Evolutionary conservation across 805 yeast species (phyloP), one percentile per base, ranked within the genome.

Genomic region (Ogataea pini): DNA sequence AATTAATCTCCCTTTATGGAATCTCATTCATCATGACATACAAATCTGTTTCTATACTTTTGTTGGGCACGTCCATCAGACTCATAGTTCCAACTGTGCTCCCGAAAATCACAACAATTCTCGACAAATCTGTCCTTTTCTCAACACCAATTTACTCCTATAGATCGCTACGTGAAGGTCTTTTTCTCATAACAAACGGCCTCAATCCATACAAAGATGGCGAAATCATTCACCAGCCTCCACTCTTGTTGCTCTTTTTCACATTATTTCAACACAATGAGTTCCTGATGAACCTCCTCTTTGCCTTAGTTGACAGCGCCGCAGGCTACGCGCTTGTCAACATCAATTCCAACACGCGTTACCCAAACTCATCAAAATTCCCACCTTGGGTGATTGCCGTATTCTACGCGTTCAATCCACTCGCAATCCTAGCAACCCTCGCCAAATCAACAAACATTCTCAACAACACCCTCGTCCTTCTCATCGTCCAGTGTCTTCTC

Each of bases 221-320:
- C 8, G 95, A 95, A 19, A 82, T 90, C 14, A 85, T 85, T 29
- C 92, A 89, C 65, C 96, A 89, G 57, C 82, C 96, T 3, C 96
- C 97, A 3, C 62, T 90, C 16, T 59, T 92, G 18, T 75, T 89
- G 29, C 68, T 73, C 2, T 50, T 80, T 1, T 73, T 85, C 61
- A 70, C 75, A 9, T 41, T 69, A 6, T 38, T 80, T 16, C 54
- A 70, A 14, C 36, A 53, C 55, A 42, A 59, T 52, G 51, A 58
- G 18, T n/a, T 53, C 2, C 41, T 55, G 10, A 39, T 54, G 42
- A 69, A 73, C 46, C 50, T 78, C 9, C 28, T 86, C 2, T 91
- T 75, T 64, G 77, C 91, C 0, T 40, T 71, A 1, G 58, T 78
- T 2, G 97, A 92, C 64, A 68, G 79, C 4, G 60, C 77, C 3